Conservation (phyloP, 1,284 basidiomycete genomes). For the Phlebopus sp. region DNA sequence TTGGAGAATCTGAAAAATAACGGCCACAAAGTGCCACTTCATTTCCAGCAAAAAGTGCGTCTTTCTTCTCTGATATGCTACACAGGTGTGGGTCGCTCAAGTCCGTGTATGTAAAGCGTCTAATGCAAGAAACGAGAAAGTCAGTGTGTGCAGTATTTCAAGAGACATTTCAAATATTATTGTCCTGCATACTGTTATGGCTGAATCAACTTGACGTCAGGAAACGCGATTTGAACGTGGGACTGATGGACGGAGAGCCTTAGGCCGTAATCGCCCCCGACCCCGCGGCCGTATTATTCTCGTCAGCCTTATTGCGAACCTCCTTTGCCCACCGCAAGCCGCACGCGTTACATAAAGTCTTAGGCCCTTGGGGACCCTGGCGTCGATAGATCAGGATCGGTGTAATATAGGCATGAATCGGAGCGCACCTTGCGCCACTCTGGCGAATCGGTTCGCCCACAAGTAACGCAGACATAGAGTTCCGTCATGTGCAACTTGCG, state of each 20-base stretch:
- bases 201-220: slow-evolving; percentile 2
- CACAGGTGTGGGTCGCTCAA: slow-evolving; percentile 4
- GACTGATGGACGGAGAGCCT: slow-evolving; percentile 1
- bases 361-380: slow-evolving; percentile 77
- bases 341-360: slow-evolving; percentile 87
- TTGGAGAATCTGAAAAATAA: neutral
- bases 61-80: slow-evolving; percentile 10
- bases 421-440: slow-evolving; percentile 75
- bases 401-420: slow-evolving; percentile 2
- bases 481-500: slow-evolving; percentile 55
- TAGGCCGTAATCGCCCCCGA: slow-evolving; percentile 16
- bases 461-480: slow-evolving; percentile 74
- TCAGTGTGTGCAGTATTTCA: slow-evolving; percentile 4
- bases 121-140: slow-evolving; percentile 15
- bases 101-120: slow-evolving; percentile 8
- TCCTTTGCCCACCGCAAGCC: slow-evolving; percentile 83
- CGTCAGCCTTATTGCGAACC: slow-evolving; percentile 42
- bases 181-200: slow-evolving; percentile 7
- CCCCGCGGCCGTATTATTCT: slow-evolving; percentile 20
- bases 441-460: slow-evolving; percentile 77
- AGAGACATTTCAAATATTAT: slow-evolving; percentile 1
- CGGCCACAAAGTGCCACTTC: no score
- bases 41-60: neutral
- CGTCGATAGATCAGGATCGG: slow-evolving; percentile 15
- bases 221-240: slow-evolving; percentile 8